phyloP scores from a whole-genome alignment of 768 basidiomycete genomes.

The Pluteus cervinus region DNA sequence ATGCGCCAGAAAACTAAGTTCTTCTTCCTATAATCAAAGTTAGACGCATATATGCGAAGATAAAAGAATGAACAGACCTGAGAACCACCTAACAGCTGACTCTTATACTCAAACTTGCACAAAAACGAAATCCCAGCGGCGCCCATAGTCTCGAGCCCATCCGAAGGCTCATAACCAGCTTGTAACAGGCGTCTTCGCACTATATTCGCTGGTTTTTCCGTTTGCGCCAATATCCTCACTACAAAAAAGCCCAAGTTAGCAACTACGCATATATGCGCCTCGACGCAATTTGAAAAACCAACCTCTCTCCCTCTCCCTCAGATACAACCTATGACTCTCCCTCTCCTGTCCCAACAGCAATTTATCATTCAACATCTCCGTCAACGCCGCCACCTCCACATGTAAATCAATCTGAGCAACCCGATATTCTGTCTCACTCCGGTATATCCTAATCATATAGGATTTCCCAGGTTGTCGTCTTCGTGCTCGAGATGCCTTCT shows the following conservation, averaged over 20 bases:
- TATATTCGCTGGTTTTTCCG: slow-evolving; percentile 81
- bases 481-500: slow-evolving; percentile 1
- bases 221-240: slow-evolving; percentile 81
- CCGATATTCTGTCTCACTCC: slow-evolving; percentile 66
- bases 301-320: slow-evolving; percentile 77
- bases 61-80: slow-evolving; percentile 26
- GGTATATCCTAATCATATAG: slow-evolving; percentile 72
- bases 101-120: slow-evolving; percentile 87
- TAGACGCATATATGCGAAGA: background rate
- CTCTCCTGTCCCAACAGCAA: slow-evolving; percentile 41
- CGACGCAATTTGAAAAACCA: slow-evolving; percentile 16
- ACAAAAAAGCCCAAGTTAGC: slow-evolving; percentile 6
- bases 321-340: slow-evolving; percentile 63
- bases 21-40: slow-evolving; percentile 52
- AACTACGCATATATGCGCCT: slow-evolving; percentile 1
- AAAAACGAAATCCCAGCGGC: slow-evolving; percentile 80
- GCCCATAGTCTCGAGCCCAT: slow-evolving; percentile 72
- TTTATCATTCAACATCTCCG: slow-evolving; percentile 54
- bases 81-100: slow-evolving; percentile 59
- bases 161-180: slow-evolving; percentile 80
- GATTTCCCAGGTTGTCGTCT: slow-evolving; percentile 11
- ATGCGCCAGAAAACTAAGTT: slow-evolving; percentile 58
- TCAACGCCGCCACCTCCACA: slow-evolving; percentile 66
- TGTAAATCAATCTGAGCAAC: slow-evolving; percentile 57
- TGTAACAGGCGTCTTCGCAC: slow-evolving; percentile 80